A percentile compares a stretch with the other conserved stretches of the same genome.
Evolutionary conservation across 2,329 filamentous ascomycete species (phyloP).

Genomic region (Thelonectria blattea): DNA sequence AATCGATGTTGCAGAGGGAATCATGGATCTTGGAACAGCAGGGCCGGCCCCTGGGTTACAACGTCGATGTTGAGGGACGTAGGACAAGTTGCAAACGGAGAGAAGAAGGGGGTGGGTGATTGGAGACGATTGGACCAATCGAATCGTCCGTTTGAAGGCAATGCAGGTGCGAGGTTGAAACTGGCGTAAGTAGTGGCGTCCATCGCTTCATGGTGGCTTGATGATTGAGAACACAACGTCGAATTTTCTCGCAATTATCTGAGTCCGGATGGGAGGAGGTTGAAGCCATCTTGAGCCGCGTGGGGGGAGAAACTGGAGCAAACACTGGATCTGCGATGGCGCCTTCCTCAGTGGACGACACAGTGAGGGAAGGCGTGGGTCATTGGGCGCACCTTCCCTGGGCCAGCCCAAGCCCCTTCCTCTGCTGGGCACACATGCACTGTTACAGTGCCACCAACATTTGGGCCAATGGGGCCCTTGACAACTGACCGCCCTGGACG

Average conservation of each 20-base stretch:
- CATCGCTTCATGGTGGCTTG: no score
- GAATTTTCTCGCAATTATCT: no score
- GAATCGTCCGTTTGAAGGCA: background rate
- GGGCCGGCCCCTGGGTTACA: constrained; percentile 27
- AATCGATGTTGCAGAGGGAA: background rate
- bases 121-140: background rate
- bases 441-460: constrained; percentile 10
- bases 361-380: background rate
- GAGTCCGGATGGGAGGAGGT: no score
- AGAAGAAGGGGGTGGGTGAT: constrained; percentile 11
- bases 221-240: no score
- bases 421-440: constrained; percentile 13
- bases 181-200: no score
- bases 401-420: no score
- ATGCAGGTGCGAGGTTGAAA: background rate
- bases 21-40: background rate
- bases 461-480: constrained; percentile 10
- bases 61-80: constrained; percentile 36
- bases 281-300: no score
- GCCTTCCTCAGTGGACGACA: no score
- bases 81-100: constrained; percentile 32
- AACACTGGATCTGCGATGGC: no score
- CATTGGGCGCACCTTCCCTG: background rate
- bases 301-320: no score
- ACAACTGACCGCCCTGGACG: constrained; percentile 30